Evolutionary conservation across 768 basidiomycete genomes (phyloP), one percentile per base, ranked within the genome.

Genomic region (Tephrocybe sp.): DNA sequence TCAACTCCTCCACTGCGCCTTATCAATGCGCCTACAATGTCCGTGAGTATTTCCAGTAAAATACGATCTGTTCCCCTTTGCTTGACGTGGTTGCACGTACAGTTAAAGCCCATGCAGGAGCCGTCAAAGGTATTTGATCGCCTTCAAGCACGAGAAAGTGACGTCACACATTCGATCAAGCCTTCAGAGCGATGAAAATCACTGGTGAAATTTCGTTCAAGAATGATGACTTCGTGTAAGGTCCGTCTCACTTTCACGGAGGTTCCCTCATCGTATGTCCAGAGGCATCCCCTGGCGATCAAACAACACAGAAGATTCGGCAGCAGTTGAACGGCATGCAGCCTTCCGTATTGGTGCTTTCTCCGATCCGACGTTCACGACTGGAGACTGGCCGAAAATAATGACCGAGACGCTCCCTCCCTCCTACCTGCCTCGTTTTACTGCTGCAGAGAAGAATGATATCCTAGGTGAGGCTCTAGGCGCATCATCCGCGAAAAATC

Each of bases 151-250:
- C 8, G 6, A 16, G 7, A 3, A 27, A 9, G 9, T 42, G 12
- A 46, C 21, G 9, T 11, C 28, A 15, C 12, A 16, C n/a, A 5
- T 3, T 27, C 25, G 8, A 25, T 25, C 19, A 27, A 73, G 74
- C 70, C 0, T 80, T 79, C 61, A 65, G 76, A 40, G 64, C 65
- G 38, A 69, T 79, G 70, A 69, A 69, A 16, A 77, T 76, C n/a
- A 48, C 68, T 39, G 78, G 78, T n/a, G 74, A 78, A 55, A 80
- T 82, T 24, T 66, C 76, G 0, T 75, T 78, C 61, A 82, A 82
- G 60, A 78, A 74, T 51, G 77, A 79, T 52, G 76, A 79, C 56
- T 77, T 70, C 44, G 69, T 76, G 76, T 76, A 55, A 18, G 67
- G 50, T n/a, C 16, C 30, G 15, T 24, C 27, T 9, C 12, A 25